Evolutionary conservation across 192 early-diverging fungal species (phyloP), one percentile per base, ranked within the genome.

Genomic region (Coemansia sp.): DNA sequence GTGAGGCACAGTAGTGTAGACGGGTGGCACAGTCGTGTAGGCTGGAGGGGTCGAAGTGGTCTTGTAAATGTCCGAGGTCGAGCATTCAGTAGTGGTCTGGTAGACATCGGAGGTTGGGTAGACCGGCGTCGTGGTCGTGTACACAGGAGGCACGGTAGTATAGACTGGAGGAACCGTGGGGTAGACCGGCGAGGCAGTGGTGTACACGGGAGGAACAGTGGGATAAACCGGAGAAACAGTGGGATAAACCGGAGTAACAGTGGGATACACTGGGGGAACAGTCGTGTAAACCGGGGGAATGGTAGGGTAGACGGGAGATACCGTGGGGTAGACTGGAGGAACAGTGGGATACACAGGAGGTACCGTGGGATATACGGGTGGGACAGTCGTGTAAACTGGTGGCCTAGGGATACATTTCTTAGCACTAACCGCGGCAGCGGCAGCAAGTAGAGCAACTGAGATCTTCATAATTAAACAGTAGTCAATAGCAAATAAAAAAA

Each of bases 361-460:
- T 0, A 22, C 5, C 22, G 60, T 36, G 0, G 60, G 11, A 40
- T 36, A 36, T 0, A 41, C 36, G 9, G 60, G 52, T 12, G 52
- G 27, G 1, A 22, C n/a, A 29, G 52, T 66, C 2, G 40, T 41
- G 40, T 41, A 41, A 41, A 41, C 40, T 41, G 40, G 40, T 9
- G 40, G 40, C 40, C 79, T 69, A 47, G 79, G 79, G 38, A 73
- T 63, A 34, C 79, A 81, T 54, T 81, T 81, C 49, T 62, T 60
- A 49, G 79, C 74, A 47, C 63, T 73, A 41, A 65, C 71, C 8
- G 78, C 78, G 9, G 41, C 54, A 70, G 68, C 51, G 11, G 71
- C 63, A 22, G 61, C 57, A 27, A 75, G 22, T 46, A 81, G 20
- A 16, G 65, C 74, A 66, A 81, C 16, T 2, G 70, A 20, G 43